A percentile compares a stretch with the other conserved stretches of the same genome.
phyloP scores from a whole-genome alignment of 1,284 basidiomycete genomes.

The Apiotrichum siamense region DNA sequence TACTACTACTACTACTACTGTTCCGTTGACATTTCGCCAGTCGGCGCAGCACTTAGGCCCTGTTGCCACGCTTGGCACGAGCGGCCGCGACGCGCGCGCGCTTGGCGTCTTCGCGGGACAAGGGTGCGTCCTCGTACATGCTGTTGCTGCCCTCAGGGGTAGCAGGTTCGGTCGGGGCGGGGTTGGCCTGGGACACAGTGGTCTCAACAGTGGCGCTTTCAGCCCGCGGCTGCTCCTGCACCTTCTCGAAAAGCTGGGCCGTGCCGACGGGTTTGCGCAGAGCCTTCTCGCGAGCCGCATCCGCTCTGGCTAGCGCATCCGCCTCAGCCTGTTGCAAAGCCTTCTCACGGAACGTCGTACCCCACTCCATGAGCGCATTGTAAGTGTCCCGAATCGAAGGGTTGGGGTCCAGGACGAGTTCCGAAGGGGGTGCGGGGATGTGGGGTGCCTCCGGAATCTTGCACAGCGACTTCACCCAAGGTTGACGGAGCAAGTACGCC shows the following conservation, averaged over 20 bases:
- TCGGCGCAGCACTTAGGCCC: too few species aligned
- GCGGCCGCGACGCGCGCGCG: slow-evolving; percentile 9
- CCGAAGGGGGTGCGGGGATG: slow-evolving; percentile 21
- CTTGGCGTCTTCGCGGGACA: slow-evolving; percentile 1
- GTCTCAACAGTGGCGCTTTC: not conserved
- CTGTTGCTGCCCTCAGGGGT: not conserved
- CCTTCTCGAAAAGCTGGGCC: not conserved
- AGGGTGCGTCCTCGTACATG: not conserved
- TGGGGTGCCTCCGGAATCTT: slow-evolving; percentile 38
- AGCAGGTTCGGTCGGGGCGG: not conserved
- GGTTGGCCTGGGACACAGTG: too few species aligned
- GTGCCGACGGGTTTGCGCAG: not conserved
- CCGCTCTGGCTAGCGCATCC: not conserved
- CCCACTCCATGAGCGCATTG: not conserved
- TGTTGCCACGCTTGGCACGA: slow-evolving; percentile 6
- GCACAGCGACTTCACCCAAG: slow-evolving; percentile 34
- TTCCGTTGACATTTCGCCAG: too few species aligned
- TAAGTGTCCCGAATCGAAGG: slow-evolving; percentile 12
- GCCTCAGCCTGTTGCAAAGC: not conserved
- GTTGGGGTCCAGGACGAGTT: slow-evolving; percentile 13
- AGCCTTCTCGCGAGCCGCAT: not conserved
- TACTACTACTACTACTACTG: too few species aligned
- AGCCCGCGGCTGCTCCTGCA: not conserved
- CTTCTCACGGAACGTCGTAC: not conserved
- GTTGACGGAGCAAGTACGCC: slow-evolving; percentile 44